Base-by-base conservation (phyloP, 2,329 filamentous ascomycete genomes). In the Pseudohalonectria lignicola region DNA sequence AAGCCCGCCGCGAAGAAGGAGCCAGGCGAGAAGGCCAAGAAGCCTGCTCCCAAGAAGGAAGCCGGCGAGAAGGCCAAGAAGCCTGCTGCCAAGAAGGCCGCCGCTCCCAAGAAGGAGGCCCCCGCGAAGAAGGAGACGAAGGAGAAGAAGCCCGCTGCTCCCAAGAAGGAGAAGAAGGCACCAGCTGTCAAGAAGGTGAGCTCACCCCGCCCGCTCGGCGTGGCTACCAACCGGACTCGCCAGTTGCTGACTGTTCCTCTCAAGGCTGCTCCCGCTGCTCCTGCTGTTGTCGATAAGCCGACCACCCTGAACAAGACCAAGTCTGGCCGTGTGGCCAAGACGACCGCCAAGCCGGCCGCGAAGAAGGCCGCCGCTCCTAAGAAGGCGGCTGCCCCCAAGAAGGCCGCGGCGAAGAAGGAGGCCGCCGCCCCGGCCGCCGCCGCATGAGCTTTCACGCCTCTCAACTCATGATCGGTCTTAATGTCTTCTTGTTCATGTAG, bases 241-340 rank as follows among this genome's bases (percentile, higher is more conserved):
- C n/a, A n/a, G n/a, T n/a, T n/a, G n/a, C n/a, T n/a, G n/a, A n/a
- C n/a, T n/a, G n/a, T n/a, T n/a, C n/a, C n/a, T n/a, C n/a, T n/a
- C 51, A 93, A 92, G 76, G 67, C 71, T 18, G 64, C 69, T n/a
- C n/a, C n/a, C n/a, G n/a, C n/a, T n/a, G n/a, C n/a, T n/a, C n/a
- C n/a, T n/a, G n/a, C n/a, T n/a, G n/a, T n/a, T n/a, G n/a, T n/a
- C 41, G 79, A 86, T 49, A 79, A 82, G 63, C 69, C 77, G 45
- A 28, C 18, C n/a, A 28, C 36, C 1, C 64, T 87, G 37, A 75
- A 73, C 58, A 88, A 85, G 76, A 88, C 86, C 60, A 92, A 92
- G 76, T 80, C 84, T 39, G 86, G 86, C 35, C 82, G 86, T 49
- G 82, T 93, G 51, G 76, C 81, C 29, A 37, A 37, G 36, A 9